Base-by-base conservation (phyloP, 768 basidiomycete species). In the Auricularia heimuer region DNA sequence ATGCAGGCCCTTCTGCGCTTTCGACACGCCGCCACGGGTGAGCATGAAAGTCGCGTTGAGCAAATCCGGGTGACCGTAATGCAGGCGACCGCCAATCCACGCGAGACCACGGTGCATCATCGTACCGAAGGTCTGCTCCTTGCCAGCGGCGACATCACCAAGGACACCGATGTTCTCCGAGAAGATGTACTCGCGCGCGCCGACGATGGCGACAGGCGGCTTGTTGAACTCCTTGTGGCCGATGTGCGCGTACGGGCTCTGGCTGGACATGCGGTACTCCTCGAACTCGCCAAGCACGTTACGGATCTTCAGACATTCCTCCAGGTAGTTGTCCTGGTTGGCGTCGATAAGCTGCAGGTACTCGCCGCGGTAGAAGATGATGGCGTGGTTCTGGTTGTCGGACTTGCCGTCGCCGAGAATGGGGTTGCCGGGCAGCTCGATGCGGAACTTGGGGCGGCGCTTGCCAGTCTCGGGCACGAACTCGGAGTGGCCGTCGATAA, bases 51-150 rank as follows among this genome's bases (percentile, higher is more conserved):
- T 77, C 51, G 88, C 96, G 74, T 98, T 97, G 69, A 99, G 82
- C 87, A 99, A 98, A 84, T 99, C 97, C 11, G 97, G 97, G 75
- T 98, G 97, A 69, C 97, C 97, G 73, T 99, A 99, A 75, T 98
- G 97, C 66, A 99, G 83, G 75, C 98, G 98, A 62, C 97, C 97
- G 45, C 96, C 96, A 67, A 98, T 92, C 90, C 93, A 98, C 1
- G 96, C 92, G 81, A 96, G 87, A 1, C 92, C 88, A 61, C 97
- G 87, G 12, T 95, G 96, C n/a, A 93, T 85, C 67, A 99, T 85
- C 1, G 97, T 98, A 74, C 97, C 97, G 75, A 99, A 99, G 45
- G 97, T 99, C 76, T 98, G 97, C 77, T 99, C 97, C 81, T 99
- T 98, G 18, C 97, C 95, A 67, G 97, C 97, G 51, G 97, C 97